Evolutionary conservation across 768 basidiomycete species (phyloP).

Genomic region (Leccinum fibrillosum): DNA sequence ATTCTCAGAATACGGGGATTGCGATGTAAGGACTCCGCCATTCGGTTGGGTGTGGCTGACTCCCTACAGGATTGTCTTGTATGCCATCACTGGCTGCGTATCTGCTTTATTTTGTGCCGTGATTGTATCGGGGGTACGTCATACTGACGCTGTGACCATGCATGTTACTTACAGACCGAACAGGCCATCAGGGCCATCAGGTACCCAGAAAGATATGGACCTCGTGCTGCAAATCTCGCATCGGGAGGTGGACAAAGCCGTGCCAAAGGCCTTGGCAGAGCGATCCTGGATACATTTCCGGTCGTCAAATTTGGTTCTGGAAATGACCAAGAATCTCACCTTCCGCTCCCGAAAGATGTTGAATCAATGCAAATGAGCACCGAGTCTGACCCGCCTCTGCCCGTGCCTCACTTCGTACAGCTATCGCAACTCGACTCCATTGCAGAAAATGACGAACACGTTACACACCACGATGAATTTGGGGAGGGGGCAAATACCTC

Average conservation of each 20-base stretch:
- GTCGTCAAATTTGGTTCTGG: slow-evolving; percentile 75
- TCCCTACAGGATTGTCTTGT: slow-evolving; percentile 63
- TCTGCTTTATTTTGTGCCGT: slow-evolving; percentile 82
- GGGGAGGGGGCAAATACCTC: background rate
- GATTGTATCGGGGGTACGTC: slow-evolving; percentile 75
- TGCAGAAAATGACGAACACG: background rate
- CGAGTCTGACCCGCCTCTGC: background rate
- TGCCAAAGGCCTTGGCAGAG: slow-evolving; percentile 82
- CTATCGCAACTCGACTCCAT: slow-evolving; percentile 3
- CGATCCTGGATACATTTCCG: slow-evolving; percentile 95
- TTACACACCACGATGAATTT: background rate
- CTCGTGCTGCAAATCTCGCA: slow-evolving; percentile 43
- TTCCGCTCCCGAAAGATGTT: slow-evolving; percentile 29
- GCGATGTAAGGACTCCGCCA: slow-evolving; percentile 61
- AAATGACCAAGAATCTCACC: slow-evolving; percentile 9
- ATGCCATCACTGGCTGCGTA: slow-evolving; percentile 87
- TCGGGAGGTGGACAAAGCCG: slow-evolving; percentile 53
- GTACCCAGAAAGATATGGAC: slow-evolving; percentile 91
- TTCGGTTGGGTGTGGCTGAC: slow-evolving; percentile 9
- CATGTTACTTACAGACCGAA: slow-evolving; percentile 2
- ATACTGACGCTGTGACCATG: background rate
- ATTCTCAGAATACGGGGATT: slow-evolving; percentile 49
- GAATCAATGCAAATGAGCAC: slow-evolving; percentile 20
- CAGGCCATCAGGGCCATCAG: slow-evolving; percentile 82
- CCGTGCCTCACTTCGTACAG: slow-evolving; percentile 11